These are phyloP conservation scores for Hanseniaspora guilliermondii DNA, from an alignment of 805 yeast species.

Conservation along the genomic window DNA sequence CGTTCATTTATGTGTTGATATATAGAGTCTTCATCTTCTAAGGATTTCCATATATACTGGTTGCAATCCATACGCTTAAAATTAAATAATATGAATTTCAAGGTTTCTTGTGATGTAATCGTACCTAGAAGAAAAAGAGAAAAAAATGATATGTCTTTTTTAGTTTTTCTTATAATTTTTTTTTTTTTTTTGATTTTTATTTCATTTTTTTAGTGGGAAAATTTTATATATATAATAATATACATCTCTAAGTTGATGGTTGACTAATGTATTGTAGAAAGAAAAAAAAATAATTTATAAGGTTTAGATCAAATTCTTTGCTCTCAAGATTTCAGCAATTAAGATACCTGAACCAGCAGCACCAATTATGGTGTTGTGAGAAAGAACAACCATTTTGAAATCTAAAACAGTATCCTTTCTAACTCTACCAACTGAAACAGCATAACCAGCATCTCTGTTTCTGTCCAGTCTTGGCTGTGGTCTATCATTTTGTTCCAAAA, in stretches of 20 bases:
- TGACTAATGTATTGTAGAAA: not conserved
- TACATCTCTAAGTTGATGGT: too few relatives aligned
- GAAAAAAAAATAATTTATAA: not conserved
- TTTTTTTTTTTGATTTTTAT: too few relatives aligned
- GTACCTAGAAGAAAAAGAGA: not conserved
- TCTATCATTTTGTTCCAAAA: slow-evolving; percentile 79
- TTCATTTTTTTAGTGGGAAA: too few relatives aligned
- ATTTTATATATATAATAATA: too few relatives aligned
- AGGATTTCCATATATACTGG: not conserved
- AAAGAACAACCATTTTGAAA: slow-evolving; percentile 90
- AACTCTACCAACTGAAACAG: slow-evolving; percentile 88
- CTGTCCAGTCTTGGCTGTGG: slow-evolving; percentile 98
- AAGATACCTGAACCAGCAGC: slow-evolving; percentile 98
- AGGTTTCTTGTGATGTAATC: too few relatives aligned
- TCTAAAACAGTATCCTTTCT: slow-evolving; percentile 90
- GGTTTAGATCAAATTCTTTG: slow-evolving; percentile 55
- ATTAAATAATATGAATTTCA: too few relatives aligned
- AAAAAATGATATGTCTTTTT: not conserved
- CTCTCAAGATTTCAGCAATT: slow-evolving; percentile 80
- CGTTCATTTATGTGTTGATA: slow-evolving; percentile 27
- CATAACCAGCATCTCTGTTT: slow-evolving; percentile 85
- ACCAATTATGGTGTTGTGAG: slow-evolving; percentile 94
- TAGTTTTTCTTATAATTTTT: too few relatives aligned
- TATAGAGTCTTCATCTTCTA: slow-evolving; percentile 16
- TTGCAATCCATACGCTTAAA: not conserved